These are phyloP conservation scores for Fusarium nodosum DNA, from an alignment of 2,329 filamentous ascomycete genomes.

Conservation along the genomic window DNA sequence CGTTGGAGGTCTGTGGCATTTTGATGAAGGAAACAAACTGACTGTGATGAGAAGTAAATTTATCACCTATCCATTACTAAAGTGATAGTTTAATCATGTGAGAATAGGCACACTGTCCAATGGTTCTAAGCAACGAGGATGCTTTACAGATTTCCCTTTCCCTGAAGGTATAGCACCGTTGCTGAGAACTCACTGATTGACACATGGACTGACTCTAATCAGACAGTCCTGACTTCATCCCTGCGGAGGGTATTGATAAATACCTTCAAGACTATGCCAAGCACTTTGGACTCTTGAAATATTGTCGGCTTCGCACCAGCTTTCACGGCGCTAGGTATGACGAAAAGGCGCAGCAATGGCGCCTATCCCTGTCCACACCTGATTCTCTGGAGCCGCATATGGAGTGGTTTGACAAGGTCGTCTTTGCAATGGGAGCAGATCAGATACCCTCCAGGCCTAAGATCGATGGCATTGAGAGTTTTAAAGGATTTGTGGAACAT, in stretches of 20 bases:
- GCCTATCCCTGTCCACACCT: not conserved
- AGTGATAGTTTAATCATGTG: not conserved
- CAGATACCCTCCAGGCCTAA: constrained; percentile 7
- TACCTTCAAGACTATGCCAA: constrained; percentile 15
- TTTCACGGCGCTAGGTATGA: constrained; percentile 9
- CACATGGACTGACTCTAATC: not conserved
- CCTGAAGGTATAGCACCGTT: not conserved
- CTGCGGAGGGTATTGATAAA: constrained; percentile 14
- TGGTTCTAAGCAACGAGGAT: constrained; percentile 16
- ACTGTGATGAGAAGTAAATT: constrained; percentile 5
- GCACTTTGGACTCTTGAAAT: constrained; percentile 7
- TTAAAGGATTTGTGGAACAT: constrained; percentile 15
- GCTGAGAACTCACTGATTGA: not conserved
- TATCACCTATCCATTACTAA: not conserved
- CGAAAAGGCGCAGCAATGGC: constrained; percentile 10
- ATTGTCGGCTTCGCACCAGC: constrained; percentile 11
- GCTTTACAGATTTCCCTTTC: constrained; percentile 25
- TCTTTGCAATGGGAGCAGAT: constrained; percentile 20
- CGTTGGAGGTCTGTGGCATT: constrained; percentile 10
- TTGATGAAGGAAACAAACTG: not conserved
- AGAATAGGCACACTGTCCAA: constrained; percentile 9
- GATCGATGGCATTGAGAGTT: constrained; percentile 12
- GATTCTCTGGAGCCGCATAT: not conserved
- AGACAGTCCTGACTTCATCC: constrained; percentile 11
- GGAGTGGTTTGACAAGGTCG: constrained; percentile 18